A percentile compares a stretch with the other conserved stretches of the same genome.
These are phyloP conservation scores for Fusarium penzigii DNA, from an alignment of 2,329 filamentous ascomycete species.

Conservation along the genomic window DNA sequence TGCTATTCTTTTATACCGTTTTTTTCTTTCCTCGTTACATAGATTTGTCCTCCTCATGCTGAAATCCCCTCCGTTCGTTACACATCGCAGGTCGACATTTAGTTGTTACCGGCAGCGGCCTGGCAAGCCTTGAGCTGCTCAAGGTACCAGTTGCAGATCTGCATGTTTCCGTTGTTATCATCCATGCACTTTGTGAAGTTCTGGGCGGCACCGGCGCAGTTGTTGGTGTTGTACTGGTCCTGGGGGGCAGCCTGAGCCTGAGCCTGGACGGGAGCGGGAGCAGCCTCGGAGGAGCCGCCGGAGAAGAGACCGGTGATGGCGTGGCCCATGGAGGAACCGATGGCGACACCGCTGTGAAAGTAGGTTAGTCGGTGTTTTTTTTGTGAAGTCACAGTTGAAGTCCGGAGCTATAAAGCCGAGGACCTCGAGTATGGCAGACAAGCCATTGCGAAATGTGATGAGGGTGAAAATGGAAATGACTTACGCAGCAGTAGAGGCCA, in stretches of 20 bases:
- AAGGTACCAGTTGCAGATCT: constrained; percentile 96
- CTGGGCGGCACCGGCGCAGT: constrained; percentile 78
- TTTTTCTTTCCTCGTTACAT: constrained; percentile 3
- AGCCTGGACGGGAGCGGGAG: constrained; percentile 50
- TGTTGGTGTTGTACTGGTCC: constrained; percentile 57
- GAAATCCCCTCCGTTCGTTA: background rate
- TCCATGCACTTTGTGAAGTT: constrained; percentile 96
- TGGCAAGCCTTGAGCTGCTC: constrained; percentile 95
- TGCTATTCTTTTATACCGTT: constrained; percentile 12
- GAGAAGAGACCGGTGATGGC: constrained; percentile 87
- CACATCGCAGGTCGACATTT: constrained; percentile 30
- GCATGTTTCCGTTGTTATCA: constrained; percentile 89
- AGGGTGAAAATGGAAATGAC: constrained; percentile 40
- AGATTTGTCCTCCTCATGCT: background rate
- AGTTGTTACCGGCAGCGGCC: constrained; percentile 72
- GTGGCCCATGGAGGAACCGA: constrained; percentile 94
- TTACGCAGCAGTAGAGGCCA: constrained; percentile 97
- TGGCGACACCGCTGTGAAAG: constrained; percentile 79
- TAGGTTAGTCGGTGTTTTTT: constrained; percentile 20
- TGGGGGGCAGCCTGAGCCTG: constrained; percentile 46
- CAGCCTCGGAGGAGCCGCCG: constrained; percentile 64
- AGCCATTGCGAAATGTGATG: background rate
- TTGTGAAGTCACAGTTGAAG: constrained; percentile 2
- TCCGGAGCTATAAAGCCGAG: background rate
- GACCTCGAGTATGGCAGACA: background rate